A percentile compares a stretch with the other conserved stretches of the same genome.
phyloP scores from a whole-genome alignment of 2,329 filamentous ascomycete species.

The Paraconiothyrium sp. region DNA sequence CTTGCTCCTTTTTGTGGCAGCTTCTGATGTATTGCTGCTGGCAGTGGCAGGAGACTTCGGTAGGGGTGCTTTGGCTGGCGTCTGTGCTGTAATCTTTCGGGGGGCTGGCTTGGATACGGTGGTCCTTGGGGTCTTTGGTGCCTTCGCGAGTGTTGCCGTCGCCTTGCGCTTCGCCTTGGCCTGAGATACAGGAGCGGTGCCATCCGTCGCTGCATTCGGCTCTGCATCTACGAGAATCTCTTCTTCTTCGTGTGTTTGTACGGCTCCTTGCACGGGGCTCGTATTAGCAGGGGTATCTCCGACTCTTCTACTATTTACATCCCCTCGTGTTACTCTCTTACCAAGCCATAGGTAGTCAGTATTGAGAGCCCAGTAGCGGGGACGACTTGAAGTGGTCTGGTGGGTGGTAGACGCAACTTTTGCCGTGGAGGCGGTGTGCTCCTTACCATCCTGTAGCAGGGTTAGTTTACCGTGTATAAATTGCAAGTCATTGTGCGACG shows the following conservation, averaged over 20 bases:
- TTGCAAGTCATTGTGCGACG: no score
- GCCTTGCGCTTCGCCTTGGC: conserved; percentile 1
- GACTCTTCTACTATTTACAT: conserved; percentile 4
- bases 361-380: not conserved
- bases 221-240: not conserved
- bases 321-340: conserved; percentile 22
- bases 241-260: not conserved
- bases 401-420: no score
- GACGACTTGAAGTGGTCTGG: not conserved
- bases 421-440: not conserved
- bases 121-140: not conserved
- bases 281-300: not conserved
- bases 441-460: not conserved
- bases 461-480: not conserved
- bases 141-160: not conserved
- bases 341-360: conserved; percentile 15
- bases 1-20: conserved; percentile 4
- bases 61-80: not conserved
- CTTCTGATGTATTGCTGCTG: not conserved
- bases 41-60: not conserved
- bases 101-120: not conserved
- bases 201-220: not conserved
- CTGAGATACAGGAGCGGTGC: not conserved
- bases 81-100: not conserved
- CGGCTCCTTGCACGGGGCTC: not conserved